Percentiles rank a stretch among this genome's conserved stretches.
phyloP scores from a whole-genome alignment of 2,329 filamentous ascomycete genomes.

The Beauveria sp. region DNA sequence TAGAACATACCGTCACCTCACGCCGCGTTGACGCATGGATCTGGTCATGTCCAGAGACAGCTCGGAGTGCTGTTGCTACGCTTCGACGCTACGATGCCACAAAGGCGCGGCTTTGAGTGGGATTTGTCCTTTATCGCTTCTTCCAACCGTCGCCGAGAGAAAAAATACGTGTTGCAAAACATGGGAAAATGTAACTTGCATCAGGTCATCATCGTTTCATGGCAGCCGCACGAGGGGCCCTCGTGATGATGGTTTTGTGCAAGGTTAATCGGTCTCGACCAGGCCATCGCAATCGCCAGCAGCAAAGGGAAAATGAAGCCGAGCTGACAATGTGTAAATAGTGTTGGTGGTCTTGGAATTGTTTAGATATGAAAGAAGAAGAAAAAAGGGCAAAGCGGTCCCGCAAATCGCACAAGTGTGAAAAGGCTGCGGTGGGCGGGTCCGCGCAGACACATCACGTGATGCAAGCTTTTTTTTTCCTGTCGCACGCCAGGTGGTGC shows the following conservation, averaged over 20 bases:
- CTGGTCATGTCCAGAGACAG: not conserved
- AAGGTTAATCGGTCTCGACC: slow-evolving; percentile 55
- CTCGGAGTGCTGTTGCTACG: not conserved
- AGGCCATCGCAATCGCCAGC: slow-evolving; percentile 43
- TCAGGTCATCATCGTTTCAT: slow-evolving; percentile 63
- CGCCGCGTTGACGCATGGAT: not conserved
- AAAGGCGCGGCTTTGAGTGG: not conserved
- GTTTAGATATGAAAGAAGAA: slow-evolving; percentile 21
- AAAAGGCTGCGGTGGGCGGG: slow-evolving; percentile 1
- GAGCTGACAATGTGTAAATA: slow-evolving; percentile 34
- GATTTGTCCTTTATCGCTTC: not conserved
- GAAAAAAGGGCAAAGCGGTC: slow-evolving; percentile 19
- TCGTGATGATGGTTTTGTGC: slow-evolving; percentile 63
- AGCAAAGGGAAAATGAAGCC: slow-evolving; percentile 24
- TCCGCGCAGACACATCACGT: not conserved
- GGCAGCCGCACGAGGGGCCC: slow-evolving; percentile 56
- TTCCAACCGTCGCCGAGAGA: not conserved
- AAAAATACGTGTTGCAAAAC: not conserved
- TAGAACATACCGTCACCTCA: slow-evolving; percentile 7
- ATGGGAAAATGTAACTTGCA: slow-evolving; percentile 46
- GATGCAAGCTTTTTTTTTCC: not conserved
- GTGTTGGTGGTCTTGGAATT: slow-evolving; percentile 34
- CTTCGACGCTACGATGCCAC: not conserved
- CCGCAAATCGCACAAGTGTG: slow-evolving; percentile 15
- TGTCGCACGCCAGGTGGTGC: not conserved